Evolutionary conservation across 441 rosid species (phyloP).

Genomic region (Adansonia grandidieri): DNA sequence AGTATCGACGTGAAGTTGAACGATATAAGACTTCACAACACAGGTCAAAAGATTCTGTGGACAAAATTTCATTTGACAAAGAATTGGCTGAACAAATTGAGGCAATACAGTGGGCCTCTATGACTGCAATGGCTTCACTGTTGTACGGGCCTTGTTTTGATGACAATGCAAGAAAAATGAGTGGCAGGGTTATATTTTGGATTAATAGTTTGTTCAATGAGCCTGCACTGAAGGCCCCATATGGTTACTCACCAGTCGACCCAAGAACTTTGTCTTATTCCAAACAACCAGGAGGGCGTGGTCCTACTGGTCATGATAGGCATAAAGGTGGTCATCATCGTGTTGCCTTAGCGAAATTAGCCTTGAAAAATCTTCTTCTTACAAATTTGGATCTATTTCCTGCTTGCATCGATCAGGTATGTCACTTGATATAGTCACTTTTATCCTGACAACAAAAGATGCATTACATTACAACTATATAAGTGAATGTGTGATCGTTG

Average conservation of each 20-base stretch:
- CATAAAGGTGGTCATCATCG: constrained; percentile 93
- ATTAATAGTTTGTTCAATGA: constrained; percentile 96
- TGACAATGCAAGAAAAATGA: constrained; percentile 98
- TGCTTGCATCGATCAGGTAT: constrained; percentile 99
- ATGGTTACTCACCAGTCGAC: constrained; percentile 98
- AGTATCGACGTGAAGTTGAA: constrained; percentile 98
- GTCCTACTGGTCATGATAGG: constrained; percentile 85
- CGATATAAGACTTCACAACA: constrained; percentile 97
- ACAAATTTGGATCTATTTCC: constrained; percentile 98
- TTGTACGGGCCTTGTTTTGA: constrained; percentile 98
- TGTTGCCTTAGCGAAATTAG: constrained; percentile 90
- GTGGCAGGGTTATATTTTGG: constrained; percentile 97
- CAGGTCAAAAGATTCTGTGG: constrained; percentile 95
- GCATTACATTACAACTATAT: neutral
- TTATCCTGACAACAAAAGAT: neutral
- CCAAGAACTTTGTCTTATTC: constrained; percentile 92
- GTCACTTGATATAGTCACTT: constrained; percentile 26
- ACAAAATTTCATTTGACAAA: constrained; percentile 94
- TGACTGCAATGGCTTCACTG: constrained; percentile 98
- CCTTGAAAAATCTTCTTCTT: constrained; percentile 95
- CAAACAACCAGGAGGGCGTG: constrained; percentile 90
- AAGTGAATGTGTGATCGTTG: constrained; percentile 2
- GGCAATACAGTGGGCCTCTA: constrained; percentile 97
- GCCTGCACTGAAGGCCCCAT: constrained; percentile 94
- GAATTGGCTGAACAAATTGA: constrained; percentile 94